Base-by-base conservation (phyloP, 1,284 basidiomycete genomes). In the Anthracocystis panici-leucophaei region DNA sequence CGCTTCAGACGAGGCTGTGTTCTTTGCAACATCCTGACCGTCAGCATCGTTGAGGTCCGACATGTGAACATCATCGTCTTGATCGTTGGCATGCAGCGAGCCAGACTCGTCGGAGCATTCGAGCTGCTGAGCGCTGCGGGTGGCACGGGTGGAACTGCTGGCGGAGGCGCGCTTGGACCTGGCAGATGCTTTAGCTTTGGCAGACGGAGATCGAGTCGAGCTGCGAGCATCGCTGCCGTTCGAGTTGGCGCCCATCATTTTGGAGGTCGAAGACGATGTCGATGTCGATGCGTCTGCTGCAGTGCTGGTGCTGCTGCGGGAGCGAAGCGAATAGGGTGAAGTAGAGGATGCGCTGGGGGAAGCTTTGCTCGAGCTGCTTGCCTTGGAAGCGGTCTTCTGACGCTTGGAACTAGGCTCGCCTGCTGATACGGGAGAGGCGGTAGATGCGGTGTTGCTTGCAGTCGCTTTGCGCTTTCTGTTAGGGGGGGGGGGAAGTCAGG, bases 261-360 rank as follows among this genome's bases (percentile, higher is more conserved):
- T 54, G 52, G 66, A 46, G 5, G 51, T 23, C 27, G 46, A 52
- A 31, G 66, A 42, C 8, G 52, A 41, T 2, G 66, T 21, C 27
- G 46, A 27, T 3, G 42, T 46, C 46, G 35, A 38, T 16, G 35
- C 12, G 35, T 38, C 35, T 38, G 35, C 35, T 31, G 51, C 27
- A 7, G 45, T 45, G 61, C 31, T 21, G 25, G 38, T 41, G 33
- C 61, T 61, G 54, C 51, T 51, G 18, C 68, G 68, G 33, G 68
- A 71, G n/a, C 68, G 68, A 27, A 71, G 68, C 6, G 68, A 58
- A 25, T 65, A 65, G 1, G 62, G 57, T n/a, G 68, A 65, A 23
- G 63, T 58, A 31, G 62, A 57, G 12, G 63, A 41, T 3, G 52
- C 18, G 35, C 63, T 29, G 33, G 52, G 45, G 6, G 54, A 45